phyloP scores from a whole-genome alignment of 2,329 filamentous ascomycete genomes.

The Phyllosticta citrichinensis region DNA sequence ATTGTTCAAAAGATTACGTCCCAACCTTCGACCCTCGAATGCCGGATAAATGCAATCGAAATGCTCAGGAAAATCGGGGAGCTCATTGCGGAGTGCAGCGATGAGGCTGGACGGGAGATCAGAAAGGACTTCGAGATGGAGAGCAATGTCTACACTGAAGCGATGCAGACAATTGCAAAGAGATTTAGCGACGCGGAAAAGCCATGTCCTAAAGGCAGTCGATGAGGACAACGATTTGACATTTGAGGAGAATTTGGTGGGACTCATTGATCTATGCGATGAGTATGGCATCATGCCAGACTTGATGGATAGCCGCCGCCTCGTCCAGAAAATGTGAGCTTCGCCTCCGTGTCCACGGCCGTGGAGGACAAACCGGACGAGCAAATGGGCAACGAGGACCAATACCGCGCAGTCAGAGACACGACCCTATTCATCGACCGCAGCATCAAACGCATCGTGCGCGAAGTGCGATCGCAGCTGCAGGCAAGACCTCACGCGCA shows the following conservation, averaged over 20 bases:
- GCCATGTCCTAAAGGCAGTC: background rate
- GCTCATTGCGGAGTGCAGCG: background rate
- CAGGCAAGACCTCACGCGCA: too few species aligned
- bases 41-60: background rate
- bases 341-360: too few species aligned
- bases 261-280: background rate
- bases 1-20: background rate
- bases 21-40: background rate
- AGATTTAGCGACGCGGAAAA: background rate
- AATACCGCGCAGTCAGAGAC: too few species aligned
- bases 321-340: too few species aligned
- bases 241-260: background rate
- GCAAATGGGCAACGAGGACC: too few species aligned
- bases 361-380: too few species aligned
- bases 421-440: too few species aligned
- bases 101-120: background rate
- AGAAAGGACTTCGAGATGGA: background rate
- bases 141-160: background rate
- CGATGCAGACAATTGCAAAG: background rate
- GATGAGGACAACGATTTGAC: background rate
- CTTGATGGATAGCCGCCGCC: background rate
- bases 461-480: too few species aligned
- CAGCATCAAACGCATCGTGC: too few species aligned
- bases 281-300: background rate
- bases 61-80: background rate